Evolutionary conservation across 2,329 filamentous ascomycete species (phyloP).

Genomic region (Trichoderma sp.): DNA sequence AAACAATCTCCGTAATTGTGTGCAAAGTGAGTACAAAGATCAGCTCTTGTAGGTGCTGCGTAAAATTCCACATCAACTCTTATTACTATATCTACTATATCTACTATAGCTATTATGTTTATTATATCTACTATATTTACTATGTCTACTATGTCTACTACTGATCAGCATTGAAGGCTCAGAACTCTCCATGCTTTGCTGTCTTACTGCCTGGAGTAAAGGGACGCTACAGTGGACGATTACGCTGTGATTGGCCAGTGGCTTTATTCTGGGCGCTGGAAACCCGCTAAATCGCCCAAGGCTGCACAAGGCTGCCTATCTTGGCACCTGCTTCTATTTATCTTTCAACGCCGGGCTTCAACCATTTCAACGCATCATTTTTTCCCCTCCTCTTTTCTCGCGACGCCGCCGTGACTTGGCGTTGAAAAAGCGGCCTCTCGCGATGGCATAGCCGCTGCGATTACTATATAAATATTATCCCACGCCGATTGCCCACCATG

Average conservation of each 20-base stretch:
- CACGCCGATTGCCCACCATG: constrained; percentile 38
- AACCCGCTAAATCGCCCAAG: constrained; percentile 21
- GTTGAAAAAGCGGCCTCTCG: constrained; percentile 2
- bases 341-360: constrained; percentile 12
- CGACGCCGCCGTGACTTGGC: constrained; percentile 11
- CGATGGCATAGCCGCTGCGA: constrained; percentile 24
- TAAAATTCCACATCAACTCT: not conserved
- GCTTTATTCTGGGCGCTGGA: not conserved
- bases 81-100: too few relatives aligned
- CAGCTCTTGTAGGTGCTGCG: not conserved
- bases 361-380: not conserved
- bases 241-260: constrained; percentile 36
- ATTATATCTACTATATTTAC: too few relatives aligned
- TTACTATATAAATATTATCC: constrained; percentile 1
- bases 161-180: not conserved
- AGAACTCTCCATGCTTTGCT: not conserved
- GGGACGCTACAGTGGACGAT: constrained; percentile 37
- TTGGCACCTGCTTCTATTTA: constrained; percentile 27
- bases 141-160: too few relatives aligned
- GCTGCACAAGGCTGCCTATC: constrained; percentile 28
- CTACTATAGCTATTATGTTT: too few relatives aligned
- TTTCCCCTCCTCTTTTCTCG: constrained; percentile 1
- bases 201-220: not conserved
- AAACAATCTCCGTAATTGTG: not conserved
- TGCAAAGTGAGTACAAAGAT: not conserved